A percentile compares a stretch with the other conserved stretches of the same genome.
Conservation (phyloP, 2,329 filamentous ascomycete genomes). For the Fusarium chaquense region DNA sequence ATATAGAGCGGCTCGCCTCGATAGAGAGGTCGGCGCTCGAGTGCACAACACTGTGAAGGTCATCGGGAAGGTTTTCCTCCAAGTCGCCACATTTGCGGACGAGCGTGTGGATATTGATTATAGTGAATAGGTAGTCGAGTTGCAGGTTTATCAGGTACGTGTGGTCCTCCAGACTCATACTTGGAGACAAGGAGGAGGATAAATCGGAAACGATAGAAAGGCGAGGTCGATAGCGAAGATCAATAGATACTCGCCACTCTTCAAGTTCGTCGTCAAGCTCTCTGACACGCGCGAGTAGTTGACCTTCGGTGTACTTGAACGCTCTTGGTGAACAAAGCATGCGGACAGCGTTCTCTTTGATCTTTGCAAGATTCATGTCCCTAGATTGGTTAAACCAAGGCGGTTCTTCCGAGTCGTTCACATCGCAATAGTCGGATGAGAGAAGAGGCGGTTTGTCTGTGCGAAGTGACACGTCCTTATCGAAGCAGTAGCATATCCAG, state of each 20-base stretch:
- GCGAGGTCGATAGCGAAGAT: constrained; percentile 27
- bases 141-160: constrained; percentile 32
- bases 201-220: constrained; percentile 27
- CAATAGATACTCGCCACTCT: constrained; percentile 48
- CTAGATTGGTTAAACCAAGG: constrained; percentile 16
- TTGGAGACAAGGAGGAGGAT: constrained; percentile 8
- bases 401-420: constrained; percentile 23
- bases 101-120: constrained; percentile 37
- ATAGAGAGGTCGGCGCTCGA: constrained; percentile 38
- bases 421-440: constrained; percentile 26
- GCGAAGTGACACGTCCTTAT: constrained; percentile 21
- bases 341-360: constrained; percentile 32
- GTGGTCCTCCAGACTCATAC: constrained; percentile 17
- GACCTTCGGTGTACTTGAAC: constrained; percentile 39
- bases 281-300: constrained; percentile 45
- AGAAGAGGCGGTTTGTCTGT: constrained; percentile 17
- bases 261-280: constrained; percentile 51
- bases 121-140: constrained; percentile 38
- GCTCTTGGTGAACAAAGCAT: constrained; percentile 26
- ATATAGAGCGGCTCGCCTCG: constrained; percentile 35
- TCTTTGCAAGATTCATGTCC: constrained; percentile 31
- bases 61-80: constrained; percentile 33
- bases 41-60: constrained; percentile 33
- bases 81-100: constrained; percentile 36
- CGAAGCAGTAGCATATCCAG: constrained; percentile 31